These are phyloP conservation scores for Cutaneotrichosporon arboriforme DNA, from an alignment of 1,284 basidiomycete species.

Conservation along the genomic window DNA sequence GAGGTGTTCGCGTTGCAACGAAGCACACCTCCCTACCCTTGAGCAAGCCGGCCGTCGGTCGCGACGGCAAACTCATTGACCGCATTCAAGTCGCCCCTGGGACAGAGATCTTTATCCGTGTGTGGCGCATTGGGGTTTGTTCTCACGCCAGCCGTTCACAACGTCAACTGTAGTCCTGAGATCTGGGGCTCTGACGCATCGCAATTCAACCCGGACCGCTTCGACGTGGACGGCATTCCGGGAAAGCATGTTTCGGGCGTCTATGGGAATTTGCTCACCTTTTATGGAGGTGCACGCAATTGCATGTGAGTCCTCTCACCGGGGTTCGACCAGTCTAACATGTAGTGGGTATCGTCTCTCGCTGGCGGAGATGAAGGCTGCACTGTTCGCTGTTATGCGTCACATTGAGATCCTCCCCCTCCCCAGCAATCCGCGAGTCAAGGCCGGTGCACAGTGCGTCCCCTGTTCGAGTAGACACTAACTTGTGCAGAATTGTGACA, in stretches of 20 bases:
- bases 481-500: constrained; percentile 36
- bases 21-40: constrained; percentile 62
- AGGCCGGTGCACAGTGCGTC: constrained; percentile 24
- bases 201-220: constrained; percentile 52
- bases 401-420: constrained; percentile 57
- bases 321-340: neutral
- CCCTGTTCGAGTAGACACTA: neutral
- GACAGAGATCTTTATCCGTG: constrained; percentile 41
- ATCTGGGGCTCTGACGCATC: constrained; percentile 69
- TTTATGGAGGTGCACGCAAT: constrained; percentile 60
- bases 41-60: constrained; percentile 41
- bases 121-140: constrained; percentile 21
- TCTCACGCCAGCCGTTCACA: constrained; percentile 11
- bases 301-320: constrained; percentile 51
- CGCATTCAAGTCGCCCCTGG: constrained; percentile 26
- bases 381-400: constrained; percentile 57
- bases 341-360: constrained; percentile 60
- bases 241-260: constrained; percentile 56
- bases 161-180: constrained; percentile 56
- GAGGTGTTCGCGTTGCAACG: constrained; percentile 58
- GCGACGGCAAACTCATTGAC: constrained; percentile 41
- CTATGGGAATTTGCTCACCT: constrained; percentile 62
- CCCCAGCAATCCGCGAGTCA: constrained; percentile 25
- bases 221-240: constrained; percentile 14
- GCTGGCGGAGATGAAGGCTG: constrained; percentile 59